Percentiles rank a stretch among this genome's conserved stretches.
phyloP scores from a whole-genome alignment of 257 asterid species.

The Rehmannia glutinosa region DNA sequence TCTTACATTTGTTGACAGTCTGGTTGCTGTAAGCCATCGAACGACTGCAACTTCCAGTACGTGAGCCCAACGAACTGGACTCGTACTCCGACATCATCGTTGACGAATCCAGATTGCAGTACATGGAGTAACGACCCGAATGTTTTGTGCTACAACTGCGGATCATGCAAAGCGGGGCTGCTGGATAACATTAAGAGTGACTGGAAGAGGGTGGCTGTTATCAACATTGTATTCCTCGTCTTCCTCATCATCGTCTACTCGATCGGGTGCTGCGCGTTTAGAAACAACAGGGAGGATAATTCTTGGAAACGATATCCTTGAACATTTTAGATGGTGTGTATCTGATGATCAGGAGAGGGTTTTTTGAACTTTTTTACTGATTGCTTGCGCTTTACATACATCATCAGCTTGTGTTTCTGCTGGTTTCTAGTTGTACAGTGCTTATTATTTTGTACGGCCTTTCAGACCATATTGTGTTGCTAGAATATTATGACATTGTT shows the following conservation, averaged over 20 bases:
- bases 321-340: background rate
- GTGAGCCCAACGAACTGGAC: constrained; percentile 87
- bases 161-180: constrained; percentile 88
- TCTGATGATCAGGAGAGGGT: background rate
- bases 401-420: constrained; percentile 17
- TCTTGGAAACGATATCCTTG: constrained; percentile 84
- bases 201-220: constrained; percentile 76
- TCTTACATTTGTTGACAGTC: constrained; percentile 39
- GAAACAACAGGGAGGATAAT: constrained; percentile 78
- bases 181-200: constrained; percentile 78
- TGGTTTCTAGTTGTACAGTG: constrained; percentile 28
- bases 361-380: constrained; percentile 1
- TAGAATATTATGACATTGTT: background rate
- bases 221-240: constrained; percentile 65
- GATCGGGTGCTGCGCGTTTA: constrained; percentile 69
- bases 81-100: background rate
- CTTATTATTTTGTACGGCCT: background rate
- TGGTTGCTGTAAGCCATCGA: constrained; percentile 95
- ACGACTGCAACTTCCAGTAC: constrained; percentile 60
- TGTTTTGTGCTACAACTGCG: constrained; percentile 59
- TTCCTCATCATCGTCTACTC: constrained; percentile 81
- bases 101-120: constrained; percentile 50
- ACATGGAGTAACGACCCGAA: constrained; percentile 58
- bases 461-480: constrained; percentile 12
- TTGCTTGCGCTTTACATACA: constrained; percentile 12